Evolutionary conservation across 495 filamentous ascomycete genomes (phyloP).

Genomic region (Cryomyces minteri): DNA sequence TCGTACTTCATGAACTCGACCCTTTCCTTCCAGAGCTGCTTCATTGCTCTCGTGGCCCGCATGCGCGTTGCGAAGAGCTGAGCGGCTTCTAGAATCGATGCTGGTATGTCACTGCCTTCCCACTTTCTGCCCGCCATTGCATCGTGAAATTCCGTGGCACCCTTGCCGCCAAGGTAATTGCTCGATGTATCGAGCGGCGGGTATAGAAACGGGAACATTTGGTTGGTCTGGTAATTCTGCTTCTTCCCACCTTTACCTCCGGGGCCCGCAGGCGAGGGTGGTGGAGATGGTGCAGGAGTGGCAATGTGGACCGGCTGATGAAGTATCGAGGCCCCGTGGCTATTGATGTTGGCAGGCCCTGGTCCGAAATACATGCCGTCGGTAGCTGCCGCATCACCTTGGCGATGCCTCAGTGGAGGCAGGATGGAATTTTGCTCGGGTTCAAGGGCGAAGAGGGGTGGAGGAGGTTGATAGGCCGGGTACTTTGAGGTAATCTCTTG

Average conservation of each 20-base stretch:
- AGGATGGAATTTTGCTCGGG: conserved; percentile 79
- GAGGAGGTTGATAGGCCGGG: conserved; percentile 83
- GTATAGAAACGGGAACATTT: conserved; percentile 96
- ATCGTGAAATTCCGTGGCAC: conserved; percentile 56
- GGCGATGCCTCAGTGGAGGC: conserved; percentile 55
- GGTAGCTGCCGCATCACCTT: conserved; percentile 27
- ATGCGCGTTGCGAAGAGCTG: conserved; percentile 77
- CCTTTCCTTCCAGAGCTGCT: conserved; percentile 86
- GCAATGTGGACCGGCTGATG: conserved; percentile 96
- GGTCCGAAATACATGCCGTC: conserved; percentile 20
- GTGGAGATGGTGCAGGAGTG: conserved; percentile 91
- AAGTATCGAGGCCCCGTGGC: conserved; percentile 56
- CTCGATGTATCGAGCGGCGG: conserved; percentile 70
- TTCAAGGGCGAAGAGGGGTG: conserved; percentile 66
- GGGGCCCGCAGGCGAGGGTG: conserved; percentile 70
- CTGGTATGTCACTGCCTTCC: conserved; percentile 81
- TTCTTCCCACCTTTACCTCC: conserved; percentile 94
- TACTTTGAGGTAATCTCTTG: conserved; percentile 99
- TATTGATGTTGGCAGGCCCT: conserved; percentile 23
- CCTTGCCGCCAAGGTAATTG: conserved; percentile 76
- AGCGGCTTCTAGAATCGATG: conserved; percentile 89
- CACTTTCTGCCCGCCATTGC: conserved; percentile 59
- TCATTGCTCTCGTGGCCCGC: conserved; percentile 74
- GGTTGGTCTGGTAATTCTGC: conserved; percentile 98
- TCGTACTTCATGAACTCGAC: conserved; percentile 83